phyloP scores from a whole-genome alignment of 1,139 yeast genomes.

The Geotrichum aggregatum region DNA sequence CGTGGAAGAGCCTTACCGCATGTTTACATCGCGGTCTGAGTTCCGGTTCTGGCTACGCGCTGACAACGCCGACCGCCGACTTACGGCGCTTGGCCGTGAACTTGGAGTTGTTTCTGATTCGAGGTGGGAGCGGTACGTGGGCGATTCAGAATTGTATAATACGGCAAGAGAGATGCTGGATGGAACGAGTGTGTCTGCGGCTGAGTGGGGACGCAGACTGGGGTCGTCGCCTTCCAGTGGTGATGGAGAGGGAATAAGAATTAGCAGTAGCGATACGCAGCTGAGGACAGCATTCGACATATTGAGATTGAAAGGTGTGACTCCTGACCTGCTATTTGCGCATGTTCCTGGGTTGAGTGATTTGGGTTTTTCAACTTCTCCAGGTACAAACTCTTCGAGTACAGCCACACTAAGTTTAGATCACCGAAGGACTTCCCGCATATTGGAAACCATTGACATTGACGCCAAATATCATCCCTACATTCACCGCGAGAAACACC shows the following conservation, averaged over 20 bases:
- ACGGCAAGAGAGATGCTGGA: slow-evolving; percentile 47
- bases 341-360: slow-evolving; percentile 14
- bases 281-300: slow-evolving; percentile 55
- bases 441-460: slow-evolving; percentile 60
- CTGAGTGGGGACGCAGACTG: slow-evolving; percentile 52
- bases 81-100: slow-evolving; percentile 64
- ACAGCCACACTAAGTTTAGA: no score
- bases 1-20: slow-evolving; percentile 93
- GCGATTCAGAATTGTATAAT: slow-evolving; percentile 49
- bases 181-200: slow-evolving; percentile 48
- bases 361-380: no score
- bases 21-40: slow-evolving; percentile 96
- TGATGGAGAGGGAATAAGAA: no score
- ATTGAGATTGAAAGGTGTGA: slow-evolving; percentile 45
- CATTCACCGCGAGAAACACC: slow-evolving; percentile 64
- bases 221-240: no score
- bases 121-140: slow-evolving; percentile 51
- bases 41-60: slow-evolving; percentile 84
- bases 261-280: slow-evolving; percentile 41
- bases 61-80: slow-evolving; percentile 86
- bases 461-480: slow-evolving; percentile 84
- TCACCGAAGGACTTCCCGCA: no score
- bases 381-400: no score
- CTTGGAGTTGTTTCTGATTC: slow-evolving; percentile 63
- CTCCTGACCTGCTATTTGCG: slow-evolving; percentile 38